phyloP scores from a whole-genome alignment of 2,329 filamentous ascomycete species.

The Ophiostoma ips region DNA sequence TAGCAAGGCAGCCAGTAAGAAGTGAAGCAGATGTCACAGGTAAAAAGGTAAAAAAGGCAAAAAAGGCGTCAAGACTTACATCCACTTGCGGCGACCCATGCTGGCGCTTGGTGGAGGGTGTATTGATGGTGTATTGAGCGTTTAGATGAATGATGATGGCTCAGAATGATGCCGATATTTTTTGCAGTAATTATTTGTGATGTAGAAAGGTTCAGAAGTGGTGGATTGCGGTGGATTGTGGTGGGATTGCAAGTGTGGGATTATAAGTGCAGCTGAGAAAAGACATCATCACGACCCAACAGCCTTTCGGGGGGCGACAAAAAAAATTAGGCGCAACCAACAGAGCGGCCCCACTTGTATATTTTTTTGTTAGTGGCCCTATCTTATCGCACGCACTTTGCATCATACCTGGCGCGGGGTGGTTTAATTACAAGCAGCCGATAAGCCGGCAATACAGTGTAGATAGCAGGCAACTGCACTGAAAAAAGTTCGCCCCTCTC shows the following conservation, averaged over 20 bases:
- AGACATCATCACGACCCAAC: neutral
- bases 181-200: too few species aligned
- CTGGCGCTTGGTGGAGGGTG: constrained; percentile 6
- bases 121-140: neutral
- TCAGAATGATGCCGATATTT: too few species aligned
- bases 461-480: neutral
- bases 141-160: neutral
- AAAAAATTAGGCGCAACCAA: constrained; percentile 1
- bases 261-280: too few species aligned
- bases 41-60: too few species aligned
- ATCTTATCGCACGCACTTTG: constrained; percentile 10
- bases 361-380: constrained; percentile 5
- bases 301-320: too few species aligned
- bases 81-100: constrained; percentile 15
- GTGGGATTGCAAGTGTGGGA: too few species aligned
- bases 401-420: neutral
- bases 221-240: too few species aligned
- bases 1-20: neutral
- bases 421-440: neutral
- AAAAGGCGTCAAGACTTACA: constrained; percentile 22
- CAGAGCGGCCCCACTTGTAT: neutral
- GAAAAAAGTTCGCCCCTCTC: constrained; percentile 20
- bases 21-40: too few species aligned
- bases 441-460: neutral
- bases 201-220: too few species aligned